These are phyloP conservation scores for Pythium apleroticum DNA, from an alignment of 352 stramenopile species.

Conservation along the genomic window DNA sequence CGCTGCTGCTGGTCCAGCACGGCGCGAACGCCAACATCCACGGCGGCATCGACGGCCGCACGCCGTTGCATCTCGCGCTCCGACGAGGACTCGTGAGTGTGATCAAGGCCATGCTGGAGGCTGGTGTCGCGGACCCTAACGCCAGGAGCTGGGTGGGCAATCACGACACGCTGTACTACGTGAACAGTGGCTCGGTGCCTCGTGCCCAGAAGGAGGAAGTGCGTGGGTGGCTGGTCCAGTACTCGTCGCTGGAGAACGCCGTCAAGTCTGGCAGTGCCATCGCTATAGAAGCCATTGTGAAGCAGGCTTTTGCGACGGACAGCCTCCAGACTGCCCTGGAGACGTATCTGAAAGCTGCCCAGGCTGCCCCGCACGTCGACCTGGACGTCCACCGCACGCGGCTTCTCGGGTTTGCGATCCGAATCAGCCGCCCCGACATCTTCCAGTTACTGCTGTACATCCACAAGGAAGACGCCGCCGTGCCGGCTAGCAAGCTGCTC, in stretches of 20 bases:
- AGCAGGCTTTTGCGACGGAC: not conserved
- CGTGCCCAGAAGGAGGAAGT: conserved; percentile 3
- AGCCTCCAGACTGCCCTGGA: not conserved
- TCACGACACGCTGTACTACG: not conserved
- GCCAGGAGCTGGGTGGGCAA: not conserved
- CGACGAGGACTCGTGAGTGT: not conserved
- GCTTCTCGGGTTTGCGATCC: not conserved
- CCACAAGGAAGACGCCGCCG: not conserved
- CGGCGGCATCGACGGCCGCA: not conserved
- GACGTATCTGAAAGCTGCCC: not conserved
- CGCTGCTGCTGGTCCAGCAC: conserved; percentile 4
- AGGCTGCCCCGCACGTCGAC: not conserved
- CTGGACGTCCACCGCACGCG: conserved; percentile 1
- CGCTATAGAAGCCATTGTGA: not conserved
- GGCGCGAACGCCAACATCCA: not conserved
- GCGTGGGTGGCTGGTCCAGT: not conserved
- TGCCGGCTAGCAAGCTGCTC: not conserved
- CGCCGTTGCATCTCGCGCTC: not conserved
- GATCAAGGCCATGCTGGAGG: not conserved
- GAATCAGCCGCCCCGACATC: not conserved
- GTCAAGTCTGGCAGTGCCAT: not conserved
- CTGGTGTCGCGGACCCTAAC: not conserved
- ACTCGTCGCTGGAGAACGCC: conserved; percentile 1
- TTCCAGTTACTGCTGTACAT: conserved; percentile 2
- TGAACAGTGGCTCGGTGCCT: conserved; percentile 1